Evolutionary conservation across 1,139 yeast species (phyloP), one percentile per base, ranked within the genome.

Genomic region (Hansenula lynferdii): DNA sequence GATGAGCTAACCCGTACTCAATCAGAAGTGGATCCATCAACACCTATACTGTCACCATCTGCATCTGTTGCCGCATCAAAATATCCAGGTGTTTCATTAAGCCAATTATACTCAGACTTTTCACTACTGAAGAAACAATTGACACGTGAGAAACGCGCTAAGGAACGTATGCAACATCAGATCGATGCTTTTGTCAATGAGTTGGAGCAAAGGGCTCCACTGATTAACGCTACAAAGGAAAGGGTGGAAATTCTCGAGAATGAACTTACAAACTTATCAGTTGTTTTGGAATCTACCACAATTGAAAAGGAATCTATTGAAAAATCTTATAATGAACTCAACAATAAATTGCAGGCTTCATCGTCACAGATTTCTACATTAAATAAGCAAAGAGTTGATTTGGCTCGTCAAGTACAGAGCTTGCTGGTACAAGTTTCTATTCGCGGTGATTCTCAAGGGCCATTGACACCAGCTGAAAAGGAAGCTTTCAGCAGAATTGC

Each of bases 161-260:
- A 85, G 52, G 80, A 77, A 42, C 72, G 75, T 41, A 68, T 90
- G 41, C 84, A 90, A 42, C 60, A 67, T 27, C 92, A 87, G 59
- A 67, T 90, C 45, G 82, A 83, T 49, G 66, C 72, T 0, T 81
- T 90, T 50, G 76, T 89, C 26, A 69, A 67, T 24, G 97, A 90
- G 56, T 67, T 92, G 48, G 95, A 89, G 55, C 71, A 77, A 20
- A 82, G 85, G 51, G 82, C 87, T 40, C 97, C 97, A 0, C 68
- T 82, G 1, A 72, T 90, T 36, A 74, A 84, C 62, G 83, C 78
- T 45, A 85, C 77, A 57, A 80, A 70, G 39, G 76, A 71, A 39
- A 77, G 73, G 42, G 71, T 74, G 27, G 54, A 61, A 10, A 58
- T 68, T 14, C 52, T 77, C 29, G 80, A 78, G 51, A 50, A 52